A percentile compares a stretch with the other conserved stretches of the same genome.
phyloP scores from a whole-genome alignment of 2,329 filamentous ascomycete species.

The Pleoardoris graminearum region DNA sequence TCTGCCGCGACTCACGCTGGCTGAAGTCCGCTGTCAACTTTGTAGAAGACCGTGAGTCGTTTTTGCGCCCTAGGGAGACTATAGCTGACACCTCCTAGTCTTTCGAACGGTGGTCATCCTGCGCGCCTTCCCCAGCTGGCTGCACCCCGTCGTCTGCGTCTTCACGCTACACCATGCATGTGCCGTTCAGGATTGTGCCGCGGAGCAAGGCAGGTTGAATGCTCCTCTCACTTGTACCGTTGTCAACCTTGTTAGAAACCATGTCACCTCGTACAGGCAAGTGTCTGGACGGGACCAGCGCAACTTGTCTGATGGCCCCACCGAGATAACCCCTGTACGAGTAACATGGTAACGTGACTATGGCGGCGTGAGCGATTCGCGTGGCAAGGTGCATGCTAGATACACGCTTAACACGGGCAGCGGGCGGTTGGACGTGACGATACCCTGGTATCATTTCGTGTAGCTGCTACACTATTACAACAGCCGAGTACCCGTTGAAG shows the following conservation, averaged over 20 bases:
- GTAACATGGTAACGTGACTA: conserved; percentile 1
- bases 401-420: neutral
- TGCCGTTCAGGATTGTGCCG: conserved; percentile 10
- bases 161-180: conserved; percentile 5
- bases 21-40: too few relatives aligned
- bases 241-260: conserved; percentile 1
- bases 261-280: conserved; percentile 6
- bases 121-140: conserved; percentile 9
- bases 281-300: conserved; percentile 2
- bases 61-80: too few relatives aligned
- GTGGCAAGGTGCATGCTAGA: neutral
- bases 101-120: too few relatives aligned
- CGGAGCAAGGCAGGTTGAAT: neutral
- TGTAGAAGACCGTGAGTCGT: too few relatives aligned
- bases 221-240: conserved; percentile 1
- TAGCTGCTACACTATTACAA: conserved; percentile 3
- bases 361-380: neutral
- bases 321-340: neutral
- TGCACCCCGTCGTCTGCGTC: conserved; percentile 1
- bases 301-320: neutral
- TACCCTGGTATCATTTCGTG: neutral
- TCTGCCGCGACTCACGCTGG: too few relatives aligned
- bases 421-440: neutral
- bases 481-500: conserved; percentile 1
- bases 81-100: too few relatives aligned